Evolutionary conservation across 1,139 yeast genomes (phyloP), one percentile per base, ranked within the genome.

Genomic region (Hemisphaericaspora xylanilytica): DNA sequence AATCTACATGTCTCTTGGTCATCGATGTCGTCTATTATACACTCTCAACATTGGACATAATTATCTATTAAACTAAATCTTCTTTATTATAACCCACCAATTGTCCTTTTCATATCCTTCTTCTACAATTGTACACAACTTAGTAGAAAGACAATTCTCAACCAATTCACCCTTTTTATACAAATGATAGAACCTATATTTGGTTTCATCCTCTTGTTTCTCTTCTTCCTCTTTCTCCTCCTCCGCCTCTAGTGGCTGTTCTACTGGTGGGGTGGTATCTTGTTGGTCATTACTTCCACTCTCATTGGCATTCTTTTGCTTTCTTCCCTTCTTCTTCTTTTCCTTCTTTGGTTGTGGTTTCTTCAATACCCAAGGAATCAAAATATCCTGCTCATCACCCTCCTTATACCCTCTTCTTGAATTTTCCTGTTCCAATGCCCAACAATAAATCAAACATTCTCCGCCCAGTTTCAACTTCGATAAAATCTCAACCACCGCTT

Each of bases 351-450:
- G 56, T 35, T 61, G 62, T 43, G 66, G 70, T 42, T 66, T 69
- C 48, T 78, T 78, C 28, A 81, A 61, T 1, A 89, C 96, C 98
- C 98, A 92, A 1, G 98, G 98, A 13, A 92, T 96, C 53, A 94
- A 65, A 2, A 92, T 84, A 55, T 92, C 98, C 58, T 88, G 98
- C 37, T 86, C 89, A 77, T 85, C 90, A 3, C 94, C 95, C 46
- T 80, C 88, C 49, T 84, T 81, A 63, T 87, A 90, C 0, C 97
- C 97, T 48, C 97, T 70, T 43, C 96, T 70, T 0, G 96, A 85
- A 26, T 70, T 75, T 46, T 82, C 86, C 59, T 92, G 98, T 50
- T 94, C 98, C 38, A 92, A 64, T 0, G 98, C 98, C 98, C 98
- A 92, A 40, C 95, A 95, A 56, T 90, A 90, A 11, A 92, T 74